Percentiles rank a stretch among this genome's conserved stretches.
Conservation (phyloP, 2,329 filamentous ascomycete genomes). For the Ascochyta viciae-villosae region DNA sequence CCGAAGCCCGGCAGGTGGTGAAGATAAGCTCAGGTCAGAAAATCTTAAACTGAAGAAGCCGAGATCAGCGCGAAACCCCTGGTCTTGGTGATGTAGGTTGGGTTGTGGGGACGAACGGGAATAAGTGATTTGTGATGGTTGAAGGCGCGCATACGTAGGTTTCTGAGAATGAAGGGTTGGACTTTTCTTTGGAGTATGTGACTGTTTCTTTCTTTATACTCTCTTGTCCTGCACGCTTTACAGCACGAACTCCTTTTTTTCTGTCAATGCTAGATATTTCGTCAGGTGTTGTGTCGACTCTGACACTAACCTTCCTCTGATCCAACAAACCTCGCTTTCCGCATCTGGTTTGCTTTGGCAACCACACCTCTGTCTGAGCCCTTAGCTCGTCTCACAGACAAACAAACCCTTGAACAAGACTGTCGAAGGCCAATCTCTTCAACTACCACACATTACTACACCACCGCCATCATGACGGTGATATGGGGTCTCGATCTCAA, state of each 20-base stretch:
- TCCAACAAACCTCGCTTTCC: neutral
- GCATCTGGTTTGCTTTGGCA: neutral
- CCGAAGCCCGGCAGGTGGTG: neutral
- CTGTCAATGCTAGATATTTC: neutral
- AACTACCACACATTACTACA: neutral
- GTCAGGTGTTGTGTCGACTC: neutral
- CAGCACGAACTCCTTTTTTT: neutral
- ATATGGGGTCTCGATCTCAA: slow-evolving; percentile 65
- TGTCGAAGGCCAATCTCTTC: neutral
- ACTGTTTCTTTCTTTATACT: neutral
- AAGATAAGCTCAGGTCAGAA: slow-evolving; percentile 12
- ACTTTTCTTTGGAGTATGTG: neutral
- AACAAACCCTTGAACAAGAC: neutral
- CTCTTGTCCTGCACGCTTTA: neutral
- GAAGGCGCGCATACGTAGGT: slow-evolving; percentile 5
- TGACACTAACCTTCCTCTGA: neutral
- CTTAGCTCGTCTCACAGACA: neutral
- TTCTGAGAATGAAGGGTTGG: neutral
- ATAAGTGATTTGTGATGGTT: slow-evolving; percentile 5
- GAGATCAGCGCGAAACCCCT: neutral
- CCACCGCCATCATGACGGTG: slow-evolving; percentile 44
- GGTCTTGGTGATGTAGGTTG: slow-evolving; percentile 7
- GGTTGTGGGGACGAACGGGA: slow-evolving; percentile 3
- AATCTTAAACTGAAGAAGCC: slow-evolving; percentile 4
- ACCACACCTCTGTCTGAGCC: neutral